Base-by-base conservation (phyloP, 441 rosid species). In the Gossypium lobatum region DNA sequence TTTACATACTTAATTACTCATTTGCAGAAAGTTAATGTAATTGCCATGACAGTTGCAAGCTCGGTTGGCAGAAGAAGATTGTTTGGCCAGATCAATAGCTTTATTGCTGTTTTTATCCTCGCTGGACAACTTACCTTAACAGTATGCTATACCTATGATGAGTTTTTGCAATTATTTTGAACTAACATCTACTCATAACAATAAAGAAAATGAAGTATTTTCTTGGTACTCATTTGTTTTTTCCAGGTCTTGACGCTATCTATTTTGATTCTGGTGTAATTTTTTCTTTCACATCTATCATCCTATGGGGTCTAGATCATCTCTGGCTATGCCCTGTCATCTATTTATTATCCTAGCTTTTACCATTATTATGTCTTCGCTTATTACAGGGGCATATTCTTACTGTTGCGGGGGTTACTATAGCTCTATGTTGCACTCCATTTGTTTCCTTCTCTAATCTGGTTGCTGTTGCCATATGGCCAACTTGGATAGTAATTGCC, bases 21-120 rank as follows among this genome's bases (percentile, higher is more conserved):
- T 63, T 45, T 88, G 87, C 88, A 94, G 97, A 94, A 94, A 88
- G 97, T 94, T 71, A 89, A 90, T 67, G 86, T 92, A 71, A 88
- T 92, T 76, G 96, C 98, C 55, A 77, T 78, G 76, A 89, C 97
- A 58, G 89, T 92, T 75, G 81, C 86, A 80, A 86, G 90, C 80
- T 87, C 97, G 26, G 74, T 87, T 75, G 97, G 88, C 48, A 87
- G 97, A 78, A 91, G 97, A 80, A 89, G 76, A 83, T 79, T 94
- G 83, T 88, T 92, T 79, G 98, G 95, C 3, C 90, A 94, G 88
- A 94, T 94, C 83, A 94, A 94, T 79, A 89, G 97, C 91, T 88
- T 94, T 34, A 88, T 91, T 80, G 97, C 97, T 73, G 82, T 89
- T 70, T 92, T 94, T 84, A 92, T 94, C 81, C 95, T 94, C 28